phyloP scores from a whole-genome alignment of 192 early-diverging fungal genomes.

The Coemansia sp. region DNA sequence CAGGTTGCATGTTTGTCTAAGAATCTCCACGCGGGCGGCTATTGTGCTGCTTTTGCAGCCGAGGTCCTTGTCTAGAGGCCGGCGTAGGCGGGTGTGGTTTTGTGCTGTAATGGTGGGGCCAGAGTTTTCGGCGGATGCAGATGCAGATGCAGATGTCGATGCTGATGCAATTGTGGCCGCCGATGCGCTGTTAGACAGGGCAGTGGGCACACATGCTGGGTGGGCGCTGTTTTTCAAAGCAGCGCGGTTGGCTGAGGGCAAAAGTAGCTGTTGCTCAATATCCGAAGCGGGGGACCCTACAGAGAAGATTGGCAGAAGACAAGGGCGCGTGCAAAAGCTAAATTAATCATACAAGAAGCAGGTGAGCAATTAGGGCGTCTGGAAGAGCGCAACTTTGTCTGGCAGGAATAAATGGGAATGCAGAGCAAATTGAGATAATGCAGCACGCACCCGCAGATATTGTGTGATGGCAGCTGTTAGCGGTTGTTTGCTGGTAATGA shows the following conservation, averaged over 20 bases:
- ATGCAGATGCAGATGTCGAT: conserved; percentile 9
- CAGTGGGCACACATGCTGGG: not conserved
- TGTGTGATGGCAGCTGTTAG: not conserved
- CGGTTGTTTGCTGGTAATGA: not conserved
- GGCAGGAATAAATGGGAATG: not conserved
- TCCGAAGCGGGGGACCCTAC: conserved; percentile 8
- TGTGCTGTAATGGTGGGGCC: conserved; percentile 4
- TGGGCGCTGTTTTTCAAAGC: conserved; percentile 2
- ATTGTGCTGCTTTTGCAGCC: conserved; percentile 4
- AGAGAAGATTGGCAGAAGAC: not conserved
- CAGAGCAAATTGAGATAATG: not conserved
- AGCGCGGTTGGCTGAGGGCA: conserved; percentile 1
- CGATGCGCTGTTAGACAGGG: conserved; percentile 11
- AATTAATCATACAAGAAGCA: not conserved
- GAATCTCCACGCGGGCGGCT: conserved; percentile 8
- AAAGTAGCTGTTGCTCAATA: conserved; percentile 25
- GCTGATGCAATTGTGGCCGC: not conserved
- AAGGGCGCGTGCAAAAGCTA: not conserved
- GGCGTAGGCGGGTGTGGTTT: not conserved
- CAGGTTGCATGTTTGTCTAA: conserved; percentile 34
- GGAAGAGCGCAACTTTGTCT: not conserved
- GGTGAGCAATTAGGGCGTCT: not conserved
- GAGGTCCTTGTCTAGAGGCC: not conserved
- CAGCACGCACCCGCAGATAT: not conserved
- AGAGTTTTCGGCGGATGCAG: not conserved